These are phyloP conservation scores for Magnaporthiopsis rhizophila DNA, from an alignment of 2,329 filamentous ascomycete species.

Conservation along the genomic window DNA sequence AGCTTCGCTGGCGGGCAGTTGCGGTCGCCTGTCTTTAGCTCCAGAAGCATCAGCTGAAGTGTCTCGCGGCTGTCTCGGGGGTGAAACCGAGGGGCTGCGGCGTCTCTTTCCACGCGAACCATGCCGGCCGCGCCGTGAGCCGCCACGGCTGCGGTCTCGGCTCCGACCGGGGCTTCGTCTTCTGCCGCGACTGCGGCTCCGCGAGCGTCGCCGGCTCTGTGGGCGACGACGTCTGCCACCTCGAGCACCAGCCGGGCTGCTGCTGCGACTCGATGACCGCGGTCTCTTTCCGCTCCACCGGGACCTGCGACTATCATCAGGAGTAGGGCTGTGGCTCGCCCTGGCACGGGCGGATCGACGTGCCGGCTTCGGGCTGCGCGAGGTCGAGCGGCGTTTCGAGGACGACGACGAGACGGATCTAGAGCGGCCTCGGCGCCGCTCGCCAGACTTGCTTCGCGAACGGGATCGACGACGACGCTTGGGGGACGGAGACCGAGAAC, in stretches of 20 bases:
- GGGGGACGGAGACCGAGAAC: constrained; percentile 30
- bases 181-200: constrained; percentile 11
- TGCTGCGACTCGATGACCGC: constrained; percentile 14
- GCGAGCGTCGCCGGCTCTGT: background rate
- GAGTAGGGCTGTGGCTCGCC: constrained; percentile 16
- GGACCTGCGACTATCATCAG: constrained; percentile 8
- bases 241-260: background rate
- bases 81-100: constrained; percentile 43
- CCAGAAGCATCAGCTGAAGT: constrained; percentile 50
- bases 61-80: constrained; percentile 34
- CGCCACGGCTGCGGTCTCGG: constrained; percentile 9
- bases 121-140: constrained; percentile 5
- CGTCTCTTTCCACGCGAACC: constrained; percentile 24
- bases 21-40: constrained; percentile 34
- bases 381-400: constrained; percentile 28
- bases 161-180: constrained; percentile 12
- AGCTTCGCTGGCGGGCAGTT: constrained; percentile 21
- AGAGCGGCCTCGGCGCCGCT: constrained; percentile 28
- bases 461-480: constrained; percentile 44
- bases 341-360: background rate
- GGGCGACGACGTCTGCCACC: constrained; percentile 3
- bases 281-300: constrained; percentile 9
- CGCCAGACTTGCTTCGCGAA: constrained; percentile 39
- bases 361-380: constrained; percentile 22
- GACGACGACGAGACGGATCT: constrained; percentile 32